Percentiles rank a stretch among this genome's conserved stretches.
phyloP scores from a whole-genome alignment of 1,284 basidiomycete species.

The Ganoderma leucocontextum region DNA sequence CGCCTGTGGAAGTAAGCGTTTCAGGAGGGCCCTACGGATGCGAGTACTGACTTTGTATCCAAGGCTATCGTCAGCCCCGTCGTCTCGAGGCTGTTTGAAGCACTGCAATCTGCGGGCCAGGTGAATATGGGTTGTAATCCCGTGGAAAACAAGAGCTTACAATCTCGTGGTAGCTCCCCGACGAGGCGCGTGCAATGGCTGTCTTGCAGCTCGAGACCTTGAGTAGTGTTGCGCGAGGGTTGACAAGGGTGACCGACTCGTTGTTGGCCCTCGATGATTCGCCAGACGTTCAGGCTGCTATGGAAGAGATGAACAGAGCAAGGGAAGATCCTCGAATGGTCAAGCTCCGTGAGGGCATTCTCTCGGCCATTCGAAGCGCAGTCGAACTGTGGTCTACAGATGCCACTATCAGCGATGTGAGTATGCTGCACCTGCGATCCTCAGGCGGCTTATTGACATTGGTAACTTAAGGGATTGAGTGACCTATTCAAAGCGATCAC shows the following conservation, averaged over 20 bases:
- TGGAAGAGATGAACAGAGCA: conserved; percentile 62
- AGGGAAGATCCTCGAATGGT: conserved; percentile 73
- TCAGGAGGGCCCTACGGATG: too few relatives aligned
- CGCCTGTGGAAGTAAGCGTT: conserved; percentile 72
- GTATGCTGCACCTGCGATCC: conserved; percentile 39
- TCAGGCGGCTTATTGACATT: conserved; percentile 15
- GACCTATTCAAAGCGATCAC: conserved; percentile 86
- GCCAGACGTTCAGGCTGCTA: conserved; percentile 54
- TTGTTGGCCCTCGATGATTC: conserved; percentile 70
- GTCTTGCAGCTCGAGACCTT: conserved; percentile 81
- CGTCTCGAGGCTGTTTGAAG: conserved; percentile 70
- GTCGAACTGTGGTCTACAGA: conserved; percentile 83
- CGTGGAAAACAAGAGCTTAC: not conserved
- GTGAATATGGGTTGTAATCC: conserved; percentile 46
- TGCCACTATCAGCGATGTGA: conserved; percentile 77
- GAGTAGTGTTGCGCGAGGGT: conserved; percentile 83
- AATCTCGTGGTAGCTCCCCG: conserved; percentile 58
- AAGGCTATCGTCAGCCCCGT: conserved; percentile 83
- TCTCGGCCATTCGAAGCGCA: conserved; percentile 62
- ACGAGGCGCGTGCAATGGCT: conserved; percentile 67
- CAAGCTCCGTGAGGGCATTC: conserved; percentile 69
- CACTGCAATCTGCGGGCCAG: conserved; percentile 59
- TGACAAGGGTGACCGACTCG: conserved; percentile 80
- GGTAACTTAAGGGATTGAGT: conserved; percentile 66
- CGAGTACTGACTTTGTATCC: not conserved